Conservation (phyloP, 2,329 filamentous ascomycete species). For the Plenodomus lindquistii region DNA sequence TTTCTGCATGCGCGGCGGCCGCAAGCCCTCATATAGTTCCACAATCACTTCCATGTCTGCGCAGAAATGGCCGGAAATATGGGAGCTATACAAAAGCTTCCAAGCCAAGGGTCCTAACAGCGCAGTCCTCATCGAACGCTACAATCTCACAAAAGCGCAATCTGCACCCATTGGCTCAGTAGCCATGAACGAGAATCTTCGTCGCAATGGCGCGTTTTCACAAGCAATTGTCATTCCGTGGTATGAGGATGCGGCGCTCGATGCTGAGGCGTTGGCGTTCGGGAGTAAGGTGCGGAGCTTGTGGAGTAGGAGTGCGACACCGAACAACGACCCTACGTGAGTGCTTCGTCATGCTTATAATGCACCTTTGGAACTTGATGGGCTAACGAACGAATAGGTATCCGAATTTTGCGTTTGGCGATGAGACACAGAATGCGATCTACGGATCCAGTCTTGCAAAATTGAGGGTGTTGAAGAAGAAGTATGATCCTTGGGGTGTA, state of each 20-base stretch:
- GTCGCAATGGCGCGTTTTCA: conserved; percentile 37
- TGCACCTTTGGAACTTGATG: not conserved
- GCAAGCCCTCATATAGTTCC: conserved; percentile 47
- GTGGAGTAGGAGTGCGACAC: conserved; percentile 21
- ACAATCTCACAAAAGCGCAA: conserved; percentile 40
- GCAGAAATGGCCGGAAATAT: conserved; percentile 45
- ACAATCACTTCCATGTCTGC: conserved; percentile 42
- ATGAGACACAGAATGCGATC: conserved; percentile 24
- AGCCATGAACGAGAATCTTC: conserved; percentile 35
- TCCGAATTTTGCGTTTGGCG: conserved; percentile 33
- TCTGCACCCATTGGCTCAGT: conserved; percentile 15
- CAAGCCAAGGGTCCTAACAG: conserved; percentile 40
- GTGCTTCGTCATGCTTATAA: not conserved
- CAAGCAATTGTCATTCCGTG: conserved; percentile 47
- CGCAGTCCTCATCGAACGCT: conserved; percentile 42
- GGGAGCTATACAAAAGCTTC: conserved; percentile 46
- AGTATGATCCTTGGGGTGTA: conserved; percentile 25
- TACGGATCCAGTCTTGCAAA: conserved; percentile 27
- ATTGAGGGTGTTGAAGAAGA: conserved; percentile 27
- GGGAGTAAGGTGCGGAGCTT: conserved; percentile 36
- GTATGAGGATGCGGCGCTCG: conserved; percentile 44
- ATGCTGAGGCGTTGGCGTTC: conserved; percentile 41
- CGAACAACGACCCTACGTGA: conserved; percentile 25
- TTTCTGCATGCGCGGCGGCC: conserved; percentile 44
- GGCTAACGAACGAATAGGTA: conserved; percentile 20